These are phyloP conservation scores for Volvariella volvacea DNA, from an alignment of 1,284 basidiomycete genomes.

Conservation along the genomic window DNA sequence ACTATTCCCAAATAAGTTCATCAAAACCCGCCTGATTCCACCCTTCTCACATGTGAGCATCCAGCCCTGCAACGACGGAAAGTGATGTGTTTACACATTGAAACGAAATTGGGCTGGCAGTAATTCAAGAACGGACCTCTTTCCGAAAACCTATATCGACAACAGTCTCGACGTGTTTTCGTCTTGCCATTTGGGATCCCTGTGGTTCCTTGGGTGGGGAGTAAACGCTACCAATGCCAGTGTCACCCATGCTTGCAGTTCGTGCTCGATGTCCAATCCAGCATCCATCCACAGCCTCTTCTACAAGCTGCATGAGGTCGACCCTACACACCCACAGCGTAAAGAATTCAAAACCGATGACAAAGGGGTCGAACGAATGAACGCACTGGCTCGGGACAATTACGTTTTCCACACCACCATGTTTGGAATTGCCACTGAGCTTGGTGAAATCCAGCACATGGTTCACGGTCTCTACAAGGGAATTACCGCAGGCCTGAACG, in stretches of 20 bases:
- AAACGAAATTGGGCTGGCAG: too few species aligned
- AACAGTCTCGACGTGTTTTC: conserved; percentile 71
- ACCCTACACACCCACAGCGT: conserved; percentile 40
- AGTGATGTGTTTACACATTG: too few species aligned
- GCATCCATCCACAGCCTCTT: conserved; percentile 92
- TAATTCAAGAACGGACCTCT: conserved; percentile 46
- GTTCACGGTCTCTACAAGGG: conserved; percentile 85
- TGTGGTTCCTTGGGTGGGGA: conserved; percentile 65
- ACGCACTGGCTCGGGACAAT: conserved; percentile 63
- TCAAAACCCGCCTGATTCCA: conserved; percentile 85
- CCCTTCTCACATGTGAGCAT: conserved; percentile 85
- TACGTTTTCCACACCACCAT: conserved; percentile 67
- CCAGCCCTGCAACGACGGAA: conserved; percentile 64
- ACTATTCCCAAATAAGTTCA: conserved; percentile 96
- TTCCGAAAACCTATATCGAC: conserved; percentile 77
- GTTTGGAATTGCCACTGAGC: conserved; percentile 81
- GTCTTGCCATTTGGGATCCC: conserved; percentile 28
- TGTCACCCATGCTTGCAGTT: conserved; percentile 51
- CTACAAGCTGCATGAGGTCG: conserved; percentile 85
- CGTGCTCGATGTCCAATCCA: conserved; percentile 91
- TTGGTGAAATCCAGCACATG: conserved; percentile 97
- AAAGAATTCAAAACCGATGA: not conserved
- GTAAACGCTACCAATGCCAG: conserved; percentile 89
- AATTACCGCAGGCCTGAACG: conserved; percentile 81
- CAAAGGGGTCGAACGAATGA: not conserved